A percentile compares a stretch with the other conserved stretches of the same genome.
phyloP scores from a whole-genome alignment of 1,284 basidiomycete genomes.

The Ceratobasidium sp. region DNA sequence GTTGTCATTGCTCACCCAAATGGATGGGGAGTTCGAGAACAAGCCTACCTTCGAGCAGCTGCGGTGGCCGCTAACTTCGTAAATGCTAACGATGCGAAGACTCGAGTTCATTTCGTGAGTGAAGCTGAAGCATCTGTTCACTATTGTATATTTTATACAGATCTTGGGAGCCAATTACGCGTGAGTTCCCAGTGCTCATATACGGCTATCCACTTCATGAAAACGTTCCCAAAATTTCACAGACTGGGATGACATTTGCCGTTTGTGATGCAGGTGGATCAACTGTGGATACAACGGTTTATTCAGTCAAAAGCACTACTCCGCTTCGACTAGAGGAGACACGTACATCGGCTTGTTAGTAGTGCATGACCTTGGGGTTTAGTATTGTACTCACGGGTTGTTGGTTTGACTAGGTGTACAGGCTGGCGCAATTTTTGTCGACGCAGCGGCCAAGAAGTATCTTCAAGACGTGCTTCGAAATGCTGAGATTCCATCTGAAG shows the following conservation, averaged over 20 bases:
- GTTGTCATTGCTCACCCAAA: constrained; percentile 42
- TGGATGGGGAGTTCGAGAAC: constrained; percentile 41
- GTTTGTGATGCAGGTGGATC: constrained; percentile 30
- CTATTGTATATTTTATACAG: constrained; percentile 22
- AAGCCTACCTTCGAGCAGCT: constrained; percentile 27
- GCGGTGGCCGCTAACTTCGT: not conserved
- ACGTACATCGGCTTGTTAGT: constrained; percentile 43
- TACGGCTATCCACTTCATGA: not conserved
- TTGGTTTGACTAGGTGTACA: constrained; percentile 36
- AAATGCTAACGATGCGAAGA: not conserved
- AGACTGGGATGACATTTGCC: not conserved
- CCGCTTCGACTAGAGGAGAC: constrained; percentile 34
- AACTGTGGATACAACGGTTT: constrained; percentile 25
- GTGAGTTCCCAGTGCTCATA: not conserved
- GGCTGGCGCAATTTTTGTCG: constrained; percentile 38
- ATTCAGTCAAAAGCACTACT: not conserved
- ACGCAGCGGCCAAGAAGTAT: constrained; percentile 20
- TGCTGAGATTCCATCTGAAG: constrained; percentile 17
- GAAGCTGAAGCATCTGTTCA: constrained; percentile 21
- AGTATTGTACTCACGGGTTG: not conserved
- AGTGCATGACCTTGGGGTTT: not conserved
- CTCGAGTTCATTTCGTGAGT: constrained; percentile 7
- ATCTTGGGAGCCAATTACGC: not conserved
- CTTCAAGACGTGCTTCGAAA: constrained; percentile 9
- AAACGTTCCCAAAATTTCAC: too few relatives aligned